These are phyloP conservation scores for Salisapilia sapeloensis DNA, from an alignment of 352 stramenopile species.

Conservation along the genomic window DNA sequence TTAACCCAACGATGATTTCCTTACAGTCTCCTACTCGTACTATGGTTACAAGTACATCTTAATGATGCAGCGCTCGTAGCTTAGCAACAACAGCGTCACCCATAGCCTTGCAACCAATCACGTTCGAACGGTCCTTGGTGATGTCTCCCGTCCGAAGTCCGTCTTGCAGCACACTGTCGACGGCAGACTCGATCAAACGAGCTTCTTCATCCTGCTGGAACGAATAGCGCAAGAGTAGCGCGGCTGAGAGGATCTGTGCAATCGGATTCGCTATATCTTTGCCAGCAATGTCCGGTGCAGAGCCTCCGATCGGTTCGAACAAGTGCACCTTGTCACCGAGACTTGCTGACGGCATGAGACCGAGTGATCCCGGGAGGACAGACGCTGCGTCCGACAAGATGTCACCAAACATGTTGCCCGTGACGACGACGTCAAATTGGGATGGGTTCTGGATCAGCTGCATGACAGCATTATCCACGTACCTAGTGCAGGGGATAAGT, in stretches of 20 bases:
- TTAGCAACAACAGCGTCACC: slow-evolving; percentile 67
- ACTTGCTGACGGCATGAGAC: slow-evolving; percentile 97
- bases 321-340: slow-evolving; percentile 84
- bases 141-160: slow-evolving; percentile 78
- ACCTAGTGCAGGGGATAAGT: slow-evolving; percentile 5
- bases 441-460: slow-evolving; percentile 96
- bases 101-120: slow-evolving; percentile 60
- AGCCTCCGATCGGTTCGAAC: slow-evolving; percentile 97
- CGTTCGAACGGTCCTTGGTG: slow-evolving; percentile 27
- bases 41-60: too few species aligned
- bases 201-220: slow-evolving; percentile 72
- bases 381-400: slow-evolving; percentile 96
- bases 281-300: slow-evolving; percentile 95
- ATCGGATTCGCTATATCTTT: slow-evolving; percentile 95
- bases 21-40: too few species aligned
- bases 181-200: slow-evolving; percentile 60
- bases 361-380: slow-evolving; percentile 95
- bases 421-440: slow-evolving; percentile 99
- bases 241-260: slow-evolving; percentile 94
- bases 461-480: slow-evolving; percentile 99
- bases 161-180: slow-evolving; percentile 69
- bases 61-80: slow-evolving; percentile 43
- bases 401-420: slow-evolving; percentile 98
- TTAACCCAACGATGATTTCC: too few species aligned
- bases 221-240: slow-evolving; percentile 94